phyloP scores from a whole-genome alignment of 2,329 filamentous ascomycete species.

The Aspergillus neotritici region DNA sequence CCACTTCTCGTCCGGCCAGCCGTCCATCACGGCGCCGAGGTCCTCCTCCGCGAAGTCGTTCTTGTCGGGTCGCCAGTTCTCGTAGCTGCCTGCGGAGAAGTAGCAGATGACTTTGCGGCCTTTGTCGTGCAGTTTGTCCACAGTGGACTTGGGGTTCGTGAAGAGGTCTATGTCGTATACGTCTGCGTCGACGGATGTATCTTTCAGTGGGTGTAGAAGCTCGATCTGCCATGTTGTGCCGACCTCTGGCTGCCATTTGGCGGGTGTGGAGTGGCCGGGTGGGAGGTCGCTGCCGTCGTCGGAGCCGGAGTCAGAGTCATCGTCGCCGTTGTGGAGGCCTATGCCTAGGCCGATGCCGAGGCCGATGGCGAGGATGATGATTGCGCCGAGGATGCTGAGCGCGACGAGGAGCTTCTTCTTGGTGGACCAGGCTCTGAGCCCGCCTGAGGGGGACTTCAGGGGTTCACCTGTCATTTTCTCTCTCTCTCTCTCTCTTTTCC shows the following conservation, averaged over 20 bases:
- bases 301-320: slow-evolving; percentile 20
- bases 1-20: slow-evolving; percentile 65
- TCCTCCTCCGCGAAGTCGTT: slow-evolving; percentile 51
- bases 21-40: slow-evolving; percentile 54
- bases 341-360: slow-evolving; percentile 55
- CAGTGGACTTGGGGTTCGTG: slow-evolving; percentile 44
- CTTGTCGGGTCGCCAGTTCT: slow-evolving; percentile 57
- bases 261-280: slow-evolving; percentile 16
- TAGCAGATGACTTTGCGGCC: slow-evolving; percentile 66
- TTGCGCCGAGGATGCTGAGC: slow-evolving; percentile 17
- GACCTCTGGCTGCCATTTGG: slow-evolving; percentile 50
- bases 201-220: slow-evolving; percentile 39
- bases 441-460: slow-evolving; percentile 17
- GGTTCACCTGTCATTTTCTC: slow-evolving; percentile 3
- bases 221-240: slow-evolving; percentile 59
- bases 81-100: slow-evolving; percentile 66
- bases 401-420: slow-evolving; percentile 32
- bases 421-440: slow-evolving; percentile 25
- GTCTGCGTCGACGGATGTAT: slow-evolving; percentile 47
- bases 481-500: not conserved
- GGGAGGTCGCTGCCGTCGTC: slow-evolving; percentile 7
- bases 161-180: slow-evolving; percentile 61
- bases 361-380: slow-evolving; percentile 49
- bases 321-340: slow-evolving; percentile 41
- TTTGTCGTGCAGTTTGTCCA: slow-evolving; percentile 44